phyloP scores from a whole-genome alignment of 371 early-diverging fungal species.

The Cokeromyces recurvatus region DNA sequence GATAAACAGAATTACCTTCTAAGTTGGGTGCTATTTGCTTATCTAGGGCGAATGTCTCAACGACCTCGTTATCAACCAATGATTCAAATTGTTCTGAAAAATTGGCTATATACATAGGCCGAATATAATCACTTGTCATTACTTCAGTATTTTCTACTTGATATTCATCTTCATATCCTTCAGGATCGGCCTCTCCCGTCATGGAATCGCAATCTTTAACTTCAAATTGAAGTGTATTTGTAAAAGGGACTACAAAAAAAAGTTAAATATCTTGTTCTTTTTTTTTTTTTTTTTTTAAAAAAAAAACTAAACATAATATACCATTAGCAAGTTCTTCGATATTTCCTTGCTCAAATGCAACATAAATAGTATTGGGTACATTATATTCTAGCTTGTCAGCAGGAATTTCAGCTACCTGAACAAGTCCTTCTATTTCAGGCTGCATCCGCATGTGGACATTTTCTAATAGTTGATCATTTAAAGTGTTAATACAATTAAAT shows the following conservation, averaged over 20 bases:
- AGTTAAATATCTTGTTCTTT: conserved; percentile 49
- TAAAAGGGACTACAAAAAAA: conserved; percentile 69
- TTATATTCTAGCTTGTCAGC: conserved; percentile 71
- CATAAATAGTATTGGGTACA: conserved; percentile 77
- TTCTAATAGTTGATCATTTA: conserved; percentile 89
- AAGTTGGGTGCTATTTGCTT: conserved; percentile 61
- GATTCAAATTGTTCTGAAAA: conserved; percentile 74
- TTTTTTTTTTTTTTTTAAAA: too few species aligned
- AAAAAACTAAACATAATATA: too few species aligned
- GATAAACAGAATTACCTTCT: conserved; percentile 23
- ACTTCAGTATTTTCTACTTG: conserved; percentile 87
- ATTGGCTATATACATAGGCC: conserved; percentile 60
- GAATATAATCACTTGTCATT: conserved; percentile 83
- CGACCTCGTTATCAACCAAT: conserved; percentile 64
- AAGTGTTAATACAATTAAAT: conserved; percentile 91
- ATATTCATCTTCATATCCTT: conserved; percentile 95
- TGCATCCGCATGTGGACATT: conserved; percentile 86
- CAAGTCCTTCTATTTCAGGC: conserved; percentile 59
- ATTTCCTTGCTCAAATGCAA: conserved; percentile 53
- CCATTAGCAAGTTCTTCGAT: too few species aligned
- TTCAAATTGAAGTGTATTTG: conserved; percentile 83
- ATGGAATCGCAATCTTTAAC: conserved; percentile 95
- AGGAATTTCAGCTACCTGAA: conserved; percentile 57
- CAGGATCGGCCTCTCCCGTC: conserved; percentile 84
- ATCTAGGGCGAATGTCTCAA: conserved; percentile 84